Percentiles rank a stretch among this genome's conserved stretches.
These are phyloP conservation scores for Williopsis jadinii DNA, from an alignment of 1,139 yeast species.

Conservation along the genomic window DNA sequence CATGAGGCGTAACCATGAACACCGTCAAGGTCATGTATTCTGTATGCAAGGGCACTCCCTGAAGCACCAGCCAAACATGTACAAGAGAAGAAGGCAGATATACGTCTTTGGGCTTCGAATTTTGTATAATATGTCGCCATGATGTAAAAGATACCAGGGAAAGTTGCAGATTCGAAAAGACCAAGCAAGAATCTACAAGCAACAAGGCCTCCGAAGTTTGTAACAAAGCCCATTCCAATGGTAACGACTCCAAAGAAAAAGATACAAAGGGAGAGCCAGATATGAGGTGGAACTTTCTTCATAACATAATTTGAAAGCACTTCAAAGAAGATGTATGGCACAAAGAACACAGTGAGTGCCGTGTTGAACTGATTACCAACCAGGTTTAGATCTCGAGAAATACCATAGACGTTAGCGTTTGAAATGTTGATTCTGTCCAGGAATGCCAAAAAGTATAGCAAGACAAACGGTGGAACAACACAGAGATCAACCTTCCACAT, in stretches of 20 bases:
- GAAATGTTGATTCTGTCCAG: conserved; percentile 57
- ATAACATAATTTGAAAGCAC: conserved; percentile 41
- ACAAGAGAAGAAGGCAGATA: conserved; percentile 33
- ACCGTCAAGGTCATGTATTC: conserved; percentile 45
- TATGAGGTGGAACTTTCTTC: conserved; percentile 46
- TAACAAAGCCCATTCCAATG: conserved; percentile 46
- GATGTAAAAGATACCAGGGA: conserved; percentile 39
- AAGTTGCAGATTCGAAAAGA: conserved; percentile 50
- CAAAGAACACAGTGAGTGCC: conserved; percentile 28
- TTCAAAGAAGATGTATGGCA: conserved; percentile 42
- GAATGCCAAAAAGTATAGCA: conserved; percentile 49
- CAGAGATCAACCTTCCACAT: conserved; percentile 42
- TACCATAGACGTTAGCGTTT: conserved; percentile 36
- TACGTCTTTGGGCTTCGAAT: conserved; percentile 35
- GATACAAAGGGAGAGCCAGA: conserved; percentile 36
- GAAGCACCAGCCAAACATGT: conserved; percentile 66
- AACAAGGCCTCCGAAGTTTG: conserved; percentile 38
- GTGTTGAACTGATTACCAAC: conserved; percentile 37
- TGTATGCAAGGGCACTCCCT: conserved; percentile 68
- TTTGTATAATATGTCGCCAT: conserved; percentile 35
- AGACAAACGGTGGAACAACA: conserved; percentile 46
- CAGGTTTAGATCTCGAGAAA: conserved; percentile 34
- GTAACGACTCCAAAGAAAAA: conserved; percentile 27
- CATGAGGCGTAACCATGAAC: conserved; percentile 45
- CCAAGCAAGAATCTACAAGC: conserved; percentile 45